These are phyloP conservation scores for Reutealis trisperma DNA, from an alignment of 345 rosid genomes.

Conservation along the genomic window DNA sequence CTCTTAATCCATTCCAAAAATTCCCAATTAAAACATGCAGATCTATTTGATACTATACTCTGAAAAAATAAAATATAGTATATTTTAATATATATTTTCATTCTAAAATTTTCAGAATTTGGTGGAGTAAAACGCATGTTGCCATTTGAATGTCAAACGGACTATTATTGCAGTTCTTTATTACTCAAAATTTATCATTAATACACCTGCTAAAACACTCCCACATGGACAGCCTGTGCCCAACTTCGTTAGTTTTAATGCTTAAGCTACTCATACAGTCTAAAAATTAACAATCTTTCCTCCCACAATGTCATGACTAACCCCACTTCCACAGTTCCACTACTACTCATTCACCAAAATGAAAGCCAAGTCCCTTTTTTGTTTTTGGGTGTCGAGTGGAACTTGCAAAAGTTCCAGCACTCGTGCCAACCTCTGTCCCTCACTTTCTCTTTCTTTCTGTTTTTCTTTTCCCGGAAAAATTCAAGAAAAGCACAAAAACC, in stretches of 20 bases:
- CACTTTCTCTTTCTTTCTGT: slow-evolving; percentile 17
- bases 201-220: slow-evolving; percentile 13
- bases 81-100: no score
- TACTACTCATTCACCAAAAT: slow-evolving; percentile 6
- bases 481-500: slow-evolving; percentile 1
- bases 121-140: no score
- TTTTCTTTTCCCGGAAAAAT: neutral
- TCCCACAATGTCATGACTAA: slow-evolving; percentile 25
- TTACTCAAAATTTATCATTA: neutral
- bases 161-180: no score
- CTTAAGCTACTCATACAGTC: slow-evolving; percentile 14
- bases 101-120: no score
- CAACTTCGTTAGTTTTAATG: slow-evolving; percentile 18
- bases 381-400: slow-evolving; percentile 38
- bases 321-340: slow-evolving; percentile 22
- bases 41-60: no score
- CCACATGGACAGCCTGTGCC: slow-evolving; percentile 53
- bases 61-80: no score
- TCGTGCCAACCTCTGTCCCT: slow-evolving; percentile 28
- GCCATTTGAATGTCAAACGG: no score
- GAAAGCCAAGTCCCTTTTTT: slow-evolving; percentile 40
- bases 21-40: no score
- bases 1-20: neutral
- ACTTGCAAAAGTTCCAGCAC: slow-evolving; percentile 20
- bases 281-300: slow-evolving; percentile 16